Percentiles rank a stretch among this genome's conserved stretches.
Conservation (phyloP, 169 alveolate species). For the Plasmodium vivax region DNA sequence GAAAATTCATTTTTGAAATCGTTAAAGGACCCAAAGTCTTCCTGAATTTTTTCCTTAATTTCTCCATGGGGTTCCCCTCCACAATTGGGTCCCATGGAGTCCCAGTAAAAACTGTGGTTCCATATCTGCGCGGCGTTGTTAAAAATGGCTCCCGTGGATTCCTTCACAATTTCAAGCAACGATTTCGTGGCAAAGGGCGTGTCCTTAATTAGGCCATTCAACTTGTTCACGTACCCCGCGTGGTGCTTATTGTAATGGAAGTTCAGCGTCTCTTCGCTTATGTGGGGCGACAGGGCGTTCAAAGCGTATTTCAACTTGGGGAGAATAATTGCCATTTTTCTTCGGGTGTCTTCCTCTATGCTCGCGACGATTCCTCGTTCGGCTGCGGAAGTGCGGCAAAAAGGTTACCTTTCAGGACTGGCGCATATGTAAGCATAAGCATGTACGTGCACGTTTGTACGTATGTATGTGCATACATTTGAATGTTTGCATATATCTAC, state of each 20-base stretch:
- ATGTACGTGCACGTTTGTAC: neutral
- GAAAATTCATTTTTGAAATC: slow-evolving; percentile 89
- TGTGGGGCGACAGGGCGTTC: slow-evolving; percentile 94
- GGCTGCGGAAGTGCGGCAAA: neutral
- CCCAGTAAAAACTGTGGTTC: slow-evolving; percentile 96
- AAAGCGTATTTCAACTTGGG: slow-evolving; percentile 94
- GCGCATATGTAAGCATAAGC: neutral
- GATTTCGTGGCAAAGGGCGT: slow-evolving; percentile 68
- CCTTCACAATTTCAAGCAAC: slow-evolving; percentile 82
- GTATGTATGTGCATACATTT: neutral
- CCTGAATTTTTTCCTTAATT: slow-evolving; percentile 86
- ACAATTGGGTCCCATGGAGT: slow-evolving; percentile 92
- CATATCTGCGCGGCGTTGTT: slow-evolving; percentile 93
- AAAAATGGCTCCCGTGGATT: slow-evolving; percentile 87
- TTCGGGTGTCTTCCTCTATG: neutral
- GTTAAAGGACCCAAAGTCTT: slow-evolving; percentile 90
- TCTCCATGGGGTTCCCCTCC: slow-evolving; percentile 92
- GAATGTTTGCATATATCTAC: neutral
- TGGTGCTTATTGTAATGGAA: slow-evolving; percentile 96
- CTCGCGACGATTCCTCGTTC: neutral
- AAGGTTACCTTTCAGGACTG: neutral
- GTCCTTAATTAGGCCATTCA: slow-evolving; percentile 80
- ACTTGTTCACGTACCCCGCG: slow-evolving; percentile 92
- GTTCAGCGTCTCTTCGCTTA: slow-evolving; percentile 92
- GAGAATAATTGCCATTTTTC: slow-evolving; percentile 86